phyloP scores from a whole-genome alignment of 345 rosid species.

The Hypericum perforatum region DNA sequence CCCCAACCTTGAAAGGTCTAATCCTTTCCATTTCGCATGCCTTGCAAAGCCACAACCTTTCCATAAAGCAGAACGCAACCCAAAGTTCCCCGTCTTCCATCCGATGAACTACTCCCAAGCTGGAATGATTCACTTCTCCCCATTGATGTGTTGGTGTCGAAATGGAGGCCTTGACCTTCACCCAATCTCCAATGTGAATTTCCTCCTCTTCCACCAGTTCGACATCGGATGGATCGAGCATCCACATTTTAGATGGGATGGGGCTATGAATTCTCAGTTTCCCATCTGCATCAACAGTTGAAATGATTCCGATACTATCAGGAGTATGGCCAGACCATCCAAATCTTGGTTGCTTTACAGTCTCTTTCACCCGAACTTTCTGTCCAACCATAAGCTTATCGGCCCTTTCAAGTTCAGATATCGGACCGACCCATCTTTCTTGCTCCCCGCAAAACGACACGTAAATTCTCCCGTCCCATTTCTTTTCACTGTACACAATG shows the following conservation, averaged over 20 bases:
- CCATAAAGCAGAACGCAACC: slow-evolving; percentile 82
- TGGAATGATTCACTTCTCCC: slow-evolving; percentile 91
- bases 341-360: slow-evolving; percentile 85
- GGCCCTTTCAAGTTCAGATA: slow-evolving; percentile 60
- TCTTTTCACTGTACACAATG: slow-evolving; percentile 64
- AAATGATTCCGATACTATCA: slow-evolving; percentile 63
- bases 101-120: slow-evolving; percentile 84
- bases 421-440: slow-evolving; percentile 81
- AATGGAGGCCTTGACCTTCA: slow-evolving; percentile 52
- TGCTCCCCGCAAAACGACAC: slow-evolving; percentile 89
- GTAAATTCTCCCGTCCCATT: slow-evolving; percentile 68
- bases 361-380: slow-evolving; percentile 59
- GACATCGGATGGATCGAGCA: slow-evolving; percentile 92
- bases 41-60: slow-evolving; percentile 90
- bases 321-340: slow-evolving; percentile 95
- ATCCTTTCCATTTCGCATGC: slow-evolving; percentile 71
- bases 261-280: slow-evolving; percentile 90
- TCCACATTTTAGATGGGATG: slow-evolving; percentile 84
- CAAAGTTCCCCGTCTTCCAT: slow-evolving; percentile 71
- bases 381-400: slow-evolving; percentile 55
- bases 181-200: slow-evolving; percentile 84
- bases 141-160: slow-evolving; percentile 77
- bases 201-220: slow-evolving; percentile 76
- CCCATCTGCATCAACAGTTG: slow-evolving; percentile 90
- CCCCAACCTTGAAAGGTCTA: slow-evolving; percentile 63